phyloP scores from a whole-genome alignment of 805 yeast species.

The Pichia exigua region DNA sequence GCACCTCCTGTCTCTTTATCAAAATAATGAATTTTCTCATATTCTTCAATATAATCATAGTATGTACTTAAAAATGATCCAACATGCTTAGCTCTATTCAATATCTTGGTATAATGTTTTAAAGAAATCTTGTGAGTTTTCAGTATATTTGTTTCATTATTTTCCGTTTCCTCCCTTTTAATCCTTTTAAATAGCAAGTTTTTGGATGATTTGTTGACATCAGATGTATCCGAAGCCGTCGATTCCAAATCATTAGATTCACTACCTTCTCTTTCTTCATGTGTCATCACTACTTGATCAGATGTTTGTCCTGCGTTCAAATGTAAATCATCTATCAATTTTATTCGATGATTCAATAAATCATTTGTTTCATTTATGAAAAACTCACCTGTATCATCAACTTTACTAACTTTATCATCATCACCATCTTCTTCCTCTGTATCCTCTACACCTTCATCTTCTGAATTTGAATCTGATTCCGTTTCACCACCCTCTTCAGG shows the following conservation, averaged over 20 bases:
- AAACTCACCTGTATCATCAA: background rate
- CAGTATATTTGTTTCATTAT: background rate
- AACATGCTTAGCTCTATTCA: conserved; percentile 8
- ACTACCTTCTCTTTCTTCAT: background rate
- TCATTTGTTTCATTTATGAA: conserved; percentile 29
- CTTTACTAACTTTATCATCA: background rate
- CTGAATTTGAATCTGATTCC: too few relatives aligned
- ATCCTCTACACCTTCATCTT: too few relatives aligned
- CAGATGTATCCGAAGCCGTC: background rate
- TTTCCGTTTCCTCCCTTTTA: background rate
- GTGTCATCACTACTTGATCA: conserved; percentile 1
- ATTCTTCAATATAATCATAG: conserved; percentile 40
- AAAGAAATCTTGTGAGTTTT: conserved; percentile 13
- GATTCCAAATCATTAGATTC: background rate
- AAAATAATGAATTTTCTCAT: conserved; percentile 25
- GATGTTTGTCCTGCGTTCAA: conserved; percentile 26
- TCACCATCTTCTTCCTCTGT: background rate
- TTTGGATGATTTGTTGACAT: background rate
- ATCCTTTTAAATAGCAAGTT: background rate
- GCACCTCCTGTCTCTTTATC: conserved; percentile 15
- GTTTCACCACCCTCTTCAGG: background rate
- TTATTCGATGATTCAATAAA: conserved; percentile 36
- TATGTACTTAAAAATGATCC: conserved; percentile 35
- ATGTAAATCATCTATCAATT: conserved; percentile 36
- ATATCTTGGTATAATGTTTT: conserved; percentile 17